Conservation (phyloP, 805 yeast genomes). For the Naumovozyma castellii region DNA sequence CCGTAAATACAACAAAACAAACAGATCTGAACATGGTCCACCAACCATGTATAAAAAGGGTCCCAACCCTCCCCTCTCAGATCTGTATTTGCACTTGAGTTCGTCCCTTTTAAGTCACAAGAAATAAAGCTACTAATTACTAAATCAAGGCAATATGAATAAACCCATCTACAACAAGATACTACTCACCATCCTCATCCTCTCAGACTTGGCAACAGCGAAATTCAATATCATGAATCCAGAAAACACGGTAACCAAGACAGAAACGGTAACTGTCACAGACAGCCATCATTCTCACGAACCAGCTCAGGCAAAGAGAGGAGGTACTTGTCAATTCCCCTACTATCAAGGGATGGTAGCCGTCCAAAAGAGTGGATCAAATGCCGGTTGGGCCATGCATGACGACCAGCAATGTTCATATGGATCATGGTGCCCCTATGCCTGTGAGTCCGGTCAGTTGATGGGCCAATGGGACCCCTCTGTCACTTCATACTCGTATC, state of each 20-base stretch:
- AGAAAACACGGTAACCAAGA: background rate
- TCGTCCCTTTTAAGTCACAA: too few relatives aligned
- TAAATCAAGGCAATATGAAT: too few relatives aligned
- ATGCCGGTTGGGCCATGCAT: conserved; percentile 84
- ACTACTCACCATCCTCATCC: too few relatives aligned
- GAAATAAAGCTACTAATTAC: too few relatives aligned
- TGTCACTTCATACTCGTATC: conserved; percentile 65
- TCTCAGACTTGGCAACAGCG: too few relatives aligned
- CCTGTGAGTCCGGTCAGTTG: conserved; percentile 80
- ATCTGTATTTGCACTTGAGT: too few relatives aligned
- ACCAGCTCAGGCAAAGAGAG: conserved; percentile 10
- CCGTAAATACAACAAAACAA: too few relatives aligned
- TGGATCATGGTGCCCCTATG: conserved; percentile 85
- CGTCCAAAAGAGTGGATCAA: conserved; percentile 46
- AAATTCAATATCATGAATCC: background rate
- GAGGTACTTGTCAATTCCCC: conserved; percentile 60
- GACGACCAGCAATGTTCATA: conserved; percentile 62
- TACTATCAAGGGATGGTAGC: conserved; percentile 55
- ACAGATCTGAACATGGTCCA: too few relatives aligned
- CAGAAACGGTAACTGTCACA: background rate
- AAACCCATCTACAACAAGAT: too few relatives aligned
- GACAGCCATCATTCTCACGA: background rate
- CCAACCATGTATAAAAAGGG: too few relatives aligned
- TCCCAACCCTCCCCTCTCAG: too few relatives aligned
- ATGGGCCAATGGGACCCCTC: conserved; percentile 83